Evolutionary conservation across 495 filamentous ascomycete species (phyloP).

Genomic region (Neurospora tetraspora): DNA sequence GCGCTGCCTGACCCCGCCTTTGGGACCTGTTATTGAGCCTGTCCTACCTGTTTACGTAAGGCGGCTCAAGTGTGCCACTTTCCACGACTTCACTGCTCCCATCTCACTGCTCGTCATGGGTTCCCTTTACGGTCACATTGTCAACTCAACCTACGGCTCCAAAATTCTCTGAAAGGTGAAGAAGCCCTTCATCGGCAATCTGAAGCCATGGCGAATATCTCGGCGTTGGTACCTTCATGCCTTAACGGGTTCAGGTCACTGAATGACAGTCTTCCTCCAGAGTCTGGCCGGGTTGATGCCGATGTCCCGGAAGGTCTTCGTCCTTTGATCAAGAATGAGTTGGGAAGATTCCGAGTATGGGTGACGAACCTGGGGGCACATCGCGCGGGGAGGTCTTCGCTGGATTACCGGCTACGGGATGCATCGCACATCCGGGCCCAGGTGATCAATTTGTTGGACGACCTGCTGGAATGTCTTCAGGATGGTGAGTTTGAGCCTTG

Average conservation of each 20-base stretch:
- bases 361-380: neutral
- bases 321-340: neutral
- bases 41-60: neutral
- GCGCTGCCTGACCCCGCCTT: neutral
- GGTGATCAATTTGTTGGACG: conserved; percentile 23
- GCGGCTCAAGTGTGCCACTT: neutral
- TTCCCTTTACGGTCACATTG: too few relatives aligned
- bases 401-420: conserved; percentile 37
- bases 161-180: too few relatives aligned
- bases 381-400: neutral
- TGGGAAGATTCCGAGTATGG: neutral
- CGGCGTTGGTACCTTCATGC: neutral
- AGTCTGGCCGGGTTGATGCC: rapidly evolving
- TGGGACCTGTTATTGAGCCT: too few relatives aligned
- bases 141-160: neutral
- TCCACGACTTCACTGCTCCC: neutral
- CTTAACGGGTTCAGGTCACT: neutral
- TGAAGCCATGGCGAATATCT: neutral
- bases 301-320: neutral
- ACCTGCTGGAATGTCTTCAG: conserved; percentile 10
- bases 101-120: neutral
- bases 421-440: conserved; percentile 31
- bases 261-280: neutral
- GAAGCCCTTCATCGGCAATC: neutral
- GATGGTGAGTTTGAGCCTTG: neutral